A percentile compares a stretch with the other conserved stretches of the same genome.
These are phyloP conservation scores for Pueraria montana DNA, from an alignment of 306 rosid genomes.

Conservation along the genomic window DNA sequence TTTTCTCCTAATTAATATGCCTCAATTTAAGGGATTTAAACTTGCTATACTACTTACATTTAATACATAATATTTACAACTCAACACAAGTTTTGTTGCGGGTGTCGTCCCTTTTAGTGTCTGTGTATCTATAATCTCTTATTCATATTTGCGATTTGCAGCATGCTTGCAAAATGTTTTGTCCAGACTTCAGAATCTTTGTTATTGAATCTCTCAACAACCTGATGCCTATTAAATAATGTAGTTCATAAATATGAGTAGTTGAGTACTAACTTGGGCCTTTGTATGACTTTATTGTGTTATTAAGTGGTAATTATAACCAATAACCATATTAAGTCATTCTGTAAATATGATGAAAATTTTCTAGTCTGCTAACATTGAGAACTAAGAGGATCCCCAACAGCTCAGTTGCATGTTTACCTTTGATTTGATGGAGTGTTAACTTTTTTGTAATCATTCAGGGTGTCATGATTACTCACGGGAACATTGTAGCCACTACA, in stretches of 20 bases:
- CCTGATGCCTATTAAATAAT: not conserved
- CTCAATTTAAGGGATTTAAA: conserved; percentile 49
- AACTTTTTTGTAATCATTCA: not conserved
- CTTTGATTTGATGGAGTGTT: conserved; percentile 1
- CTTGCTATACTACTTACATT: too few species aligned
- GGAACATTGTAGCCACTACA: conserved; percentile 86
- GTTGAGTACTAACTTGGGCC: conserved; percentile 18
- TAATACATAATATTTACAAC: too few species aligned
- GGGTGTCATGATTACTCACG: conserved; percentile 96
- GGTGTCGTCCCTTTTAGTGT: not conserved
- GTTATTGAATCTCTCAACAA: conserved; percentile 4
- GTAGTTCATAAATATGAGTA: conserved; percentile 24
- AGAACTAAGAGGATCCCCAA: conserved; percentile 29
- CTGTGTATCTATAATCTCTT: not conserved
- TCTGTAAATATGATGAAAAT: not conserved
- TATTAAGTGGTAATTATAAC: conserved; percentile 18
- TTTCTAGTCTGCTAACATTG: conserved; percentile 12
- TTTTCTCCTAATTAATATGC: too few species aligned
- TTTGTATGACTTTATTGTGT: conserved; percentile 16
- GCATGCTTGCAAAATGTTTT: conserved; percentile 26
- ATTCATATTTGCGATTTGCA: conserved; percentile 41
- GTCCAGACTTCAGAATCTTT: not conserved
- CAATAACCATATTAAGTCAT: conserved; percentile 15
- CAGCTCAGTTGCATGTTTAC: not conserved
- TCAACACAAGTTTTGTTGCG: not conserved